Conservation (phyloP, 305 asterid species). For the Nicotiana rustica region DNA sequence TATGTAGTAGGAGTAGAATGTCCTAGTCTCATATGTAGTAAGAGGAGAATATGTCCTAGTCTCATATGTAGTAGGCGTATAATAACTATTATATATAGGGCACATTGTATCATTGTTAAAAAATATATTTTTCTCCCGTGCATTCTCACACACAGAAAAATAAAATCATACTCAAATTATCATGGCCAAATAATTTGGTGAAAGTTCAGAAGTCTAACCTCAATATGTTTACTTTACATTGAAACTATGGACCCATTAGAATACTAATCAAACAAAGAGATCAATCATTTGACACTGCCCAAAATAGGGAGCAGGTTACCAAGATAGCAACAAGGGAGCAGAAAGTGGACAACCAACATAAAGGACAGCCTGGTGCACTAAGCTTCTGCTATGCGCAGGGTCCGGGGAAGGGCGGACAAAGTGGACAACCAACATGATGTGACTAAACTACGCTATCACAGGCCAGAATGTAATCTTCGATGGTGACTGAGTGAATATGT, state of each 20-base stretch:
- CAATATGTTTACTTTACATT: not conserved
- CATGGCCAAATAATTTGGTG: not conserved
- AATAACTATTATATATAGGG: no score
- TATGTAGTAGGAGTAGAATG: no score
- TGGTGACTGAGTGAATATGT: not conserved
- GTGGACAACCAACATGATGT: constrained; percentile 1
- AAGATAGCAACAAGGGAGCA: not conserved
- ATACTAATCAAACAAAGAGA: not conserved
- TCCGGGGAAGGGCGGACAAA: not conserved
- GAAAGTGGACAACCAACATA: not conserved
- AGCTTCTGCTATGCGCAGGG: no score
- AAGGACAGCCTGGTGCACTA: no score
- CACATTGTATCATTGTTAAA: no score
- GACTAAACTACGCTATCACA: not conserved
- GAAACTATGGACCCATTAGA: constrained; percentile 17
- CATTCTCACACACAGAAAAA: no score
- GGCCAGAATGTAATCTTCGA: constrained; percentile 10
- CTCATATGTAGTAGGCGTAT: no score
- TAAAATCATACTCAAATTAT: not conserved
- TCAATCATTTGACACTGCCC: constrained; percentile 22
- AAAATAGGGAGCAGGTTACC: not conserved
- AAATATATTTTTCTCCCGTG: no score
- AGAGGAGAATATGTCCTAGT: no score
- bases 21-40: no score
- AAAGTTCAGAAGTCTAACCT: not conserved